Percentiles rank a stretch among this genome's conserved stretches.
Evolutionary conservation across 306 rosid genomes (phyloP).

Genomic region (Potentilla sterilis): DNA sequence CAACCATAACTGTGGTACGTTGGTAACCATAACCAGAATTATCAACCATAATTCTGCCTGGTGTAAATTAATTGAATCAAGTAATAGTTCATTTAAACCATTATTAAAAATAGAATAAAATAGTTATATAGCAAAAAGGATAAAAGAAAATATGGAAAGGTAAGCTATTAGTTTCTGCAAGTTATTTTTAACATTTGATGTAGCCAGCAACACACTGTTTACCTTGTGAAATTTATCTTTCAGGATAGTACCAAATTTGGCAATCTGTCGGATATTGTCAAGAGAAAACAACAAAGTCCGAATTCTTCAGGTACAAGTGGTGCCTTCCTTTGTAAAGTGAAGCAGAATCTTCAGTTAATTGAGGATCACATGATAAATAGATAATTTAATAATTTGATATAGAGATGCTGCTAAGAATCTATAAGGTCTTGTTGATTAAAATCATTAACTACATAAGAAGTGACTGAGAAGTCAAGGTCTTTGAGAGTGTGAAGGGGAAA

Average conservation of each 20-base stretch:
- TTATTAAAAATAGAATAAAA: not conserved
- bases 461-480: not conserved
- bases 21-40: no score
- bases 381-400: slow-evolving; percentile 1
- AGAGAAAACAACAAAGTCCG: slow-evolving; percentile 96
- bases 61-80: not conserved
- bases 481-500: not conserved
- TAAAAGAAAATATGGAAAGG: not conserved
- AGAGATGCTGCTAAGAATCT: slow-evolving; percentile 5
- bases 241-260: slow-evolving; percentile 95
- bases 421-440: not conserved
- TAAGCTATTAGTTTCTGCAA: not conserved
- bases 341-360: not conserved
- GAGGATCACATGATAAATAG: not conserved
- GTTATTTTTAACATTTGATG: slow-evolving; percentile 14
- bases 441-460: not conserved
- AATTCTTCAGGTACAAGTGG: slow-evolving; percentile 75
- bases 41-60: not conserved
- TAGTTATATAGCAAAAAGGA: not conserved
- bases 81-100: not conserved
- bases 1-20: not conserved
- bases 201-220: slow-evolving; percentile 20
- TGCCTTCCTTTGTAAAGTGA: not conserved
- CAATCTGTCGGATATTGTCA: slow-evolving; percentile 82
- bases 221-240: slow-evolving; percentile 19